These are phyloP conservation scores for Sclerotinia glacialis DNA, from an alignment of 2,329 filamentous ascomycete species.

Conservation along the genomic window DNA sequence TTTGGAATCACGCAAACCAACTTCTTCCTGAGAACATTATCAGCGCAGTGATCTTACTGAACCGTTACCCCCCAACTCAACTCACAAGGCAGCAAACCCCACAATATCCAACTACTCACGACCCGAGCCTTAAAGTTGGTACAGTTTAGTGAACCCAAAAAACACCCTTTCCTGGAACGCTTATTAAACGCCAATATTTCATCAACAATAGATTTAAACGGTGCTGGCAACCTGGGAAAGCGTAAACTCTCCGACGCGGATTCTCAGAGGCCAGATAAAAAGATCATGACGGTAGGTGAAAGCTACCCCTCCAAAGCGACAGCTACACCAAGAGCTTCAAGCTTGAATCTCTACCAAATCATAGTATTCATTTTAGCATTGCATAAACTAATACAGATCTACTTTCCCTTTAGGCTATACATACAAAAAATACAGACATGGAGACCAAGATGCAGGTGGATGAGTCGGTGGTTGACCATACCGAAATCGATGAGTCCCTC, in stretches of 20 bases:
- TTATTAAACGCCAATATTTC: conserved; percentile 38
- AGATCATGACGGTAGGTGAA: conserved; percentile 58
- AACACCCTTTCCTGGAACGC: conserved; percentile 27
- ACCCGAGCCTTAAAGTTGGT: conserved; percentile 6
- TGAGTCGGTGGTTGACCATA: conserved; percentile 53
- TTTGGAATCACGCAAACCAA: neutral
- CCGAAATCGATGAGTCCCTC: conserved; percentile 69
- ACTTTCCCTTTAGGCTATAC: conserved; percentile 35
- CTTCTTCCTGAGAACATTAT: neutral
- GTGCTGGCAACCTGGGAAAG: conserved; percentile 58
- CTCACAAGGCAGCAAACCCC: conserved; percentile 8
- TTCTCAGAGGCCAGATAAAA: conserved; percentile 55
- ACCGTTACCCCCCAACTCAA: neutral
- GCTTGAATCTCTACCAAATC: conserved; percentile 8
- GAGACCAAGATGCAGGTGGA: conserved; percentile 66
- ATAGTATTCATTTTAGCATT: neutral
- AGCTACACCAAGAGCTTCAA: conserved; percentile 13
- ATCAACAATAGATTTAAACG: conserved; percentile 31
- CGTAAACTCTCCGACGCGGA: conserved; percentile 64
- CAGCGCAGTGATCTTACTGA: neutral
- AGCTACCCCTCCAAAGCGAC: conserved; percentile 25
- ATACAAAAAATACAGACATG: conserved; percentile 58
- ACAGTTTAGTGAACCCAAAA: conserved; percentile 28
- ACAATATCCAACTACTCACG: conserved; percentile 15
- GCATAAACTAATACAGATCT: conserved; percentile 13